Evolutionary conservation across 1,139 yeast genomes (phyloP).

Genomic region (Tardiomyces blankii): DNA sequence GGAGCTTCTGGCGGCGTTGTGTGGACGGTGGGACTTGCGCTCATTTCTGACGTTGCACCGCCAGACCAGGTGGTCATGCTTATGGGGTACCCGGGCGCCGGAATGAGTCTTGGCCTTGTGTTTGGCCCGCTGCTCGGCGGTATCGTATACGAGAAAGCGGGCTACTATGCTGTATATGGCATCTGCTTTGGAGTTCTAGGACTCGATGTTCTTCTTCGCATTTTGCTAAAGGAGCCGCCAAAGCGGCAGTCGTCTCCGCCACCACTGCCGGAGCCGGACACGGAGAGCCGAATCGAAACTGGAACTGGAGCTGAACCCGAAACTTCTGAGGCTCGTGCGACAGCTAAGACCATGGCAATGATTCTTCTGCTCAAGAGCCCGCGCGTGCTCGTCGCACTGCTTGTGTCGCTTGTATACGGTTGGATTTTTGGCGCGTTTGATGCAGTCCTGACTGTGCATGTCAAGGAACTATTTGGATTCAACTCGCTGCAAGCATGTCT

Average conservation of each 20-base stretch:
- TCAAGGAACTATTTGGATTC: constrained; percentile 21
- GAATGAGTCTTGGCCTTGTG: constrained; percentile 12
- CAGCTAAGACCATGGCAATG: no score
- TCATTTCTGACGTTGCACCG: constrained; percentile 23
- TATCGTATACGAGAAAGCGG: constrained; percentile 10
- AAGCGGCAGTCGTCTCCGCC: no score
- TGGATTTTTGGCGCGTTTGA: constrained; percentile 25
- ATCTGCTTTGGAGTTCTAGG: no score
- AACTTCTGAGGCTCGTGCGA: no score
- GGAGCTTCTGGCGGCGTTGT: constrained; percentile 14
- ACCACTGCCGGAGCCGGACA: no score
- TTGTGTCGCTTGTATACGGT: constrained; percentile 19
- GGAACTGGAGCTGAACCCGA: no score
- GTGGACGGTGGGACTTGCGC: constrained; percentile 29
- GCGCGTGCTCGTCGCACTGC: constrained; percentile 17
- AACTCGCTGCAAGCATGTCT: constrained; percentile 23
- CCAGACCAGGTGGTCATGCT: constrained; percentile 15
- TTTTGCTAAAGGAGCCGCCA: no score
- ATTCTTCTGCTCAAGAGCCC: constrained; percentile 10
- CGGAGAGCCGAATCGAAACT: no score
- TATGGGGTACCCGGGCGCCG: constrained; percentile 9
- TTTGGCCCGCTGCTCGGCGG: constrained; percentile 16
- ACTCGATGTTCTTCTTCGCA: no score
- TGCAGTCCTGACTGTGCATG: constrained; percentile 24
- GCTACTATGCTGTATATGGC: constrained; percentile 8